These are phyloP conservation scores for Coniosporium tulheliwenetii DNA, from an alignment of 2,329 filamentous ascomycete genomes.

Conservation along the genomic window DNA sequence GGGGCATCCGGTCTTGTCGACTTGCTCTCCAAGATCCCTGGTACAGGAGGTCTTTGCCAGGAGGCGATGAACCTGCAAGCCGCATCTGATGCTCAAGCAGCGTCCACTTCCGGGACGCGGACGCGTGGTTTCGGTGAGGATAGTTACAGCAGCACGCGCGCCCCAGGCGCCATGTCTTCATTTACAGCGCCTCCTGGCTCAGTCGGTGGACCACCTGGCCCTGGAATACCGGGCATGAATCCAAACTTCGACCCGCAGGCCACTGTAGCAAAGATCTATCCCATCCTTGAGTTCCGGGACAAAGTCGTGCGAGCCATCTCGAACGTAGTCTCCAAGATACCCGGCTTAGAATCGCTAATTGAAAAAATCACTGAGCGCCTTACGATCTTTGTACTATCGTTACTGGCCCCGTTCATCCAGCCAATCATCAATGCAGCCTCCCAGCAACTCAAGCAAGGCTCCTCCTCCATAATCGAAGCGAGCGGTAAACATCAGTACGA, in stretches of 20 bases:
- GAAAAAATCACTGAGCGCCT: conserved; percentile 89
- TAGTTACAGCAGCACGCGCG: conserved; percentile 19
- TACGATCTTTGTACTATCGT: conserved; percentile 78
- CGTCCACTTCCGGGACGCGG: conserved; percentile 15
- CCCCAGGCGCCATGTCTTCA: conserved; percentile 23
- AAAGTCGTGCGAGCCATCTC: conserved; percentile 81
- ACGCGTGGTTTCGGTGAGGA: conserved; percentile 25
- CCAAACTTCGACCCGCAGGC: conserved; percentile 49
- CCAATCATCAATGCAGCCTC: conserved; percentile 83
- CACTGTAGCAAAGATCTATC: conserved; percentile 58
- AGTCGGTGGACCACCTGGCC: conserved; percentile 25
- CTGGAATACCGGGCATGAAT: conserved; percentile 57
- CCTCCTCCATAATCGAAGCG: conserved; percentile 49
- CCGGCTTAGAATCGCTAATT: conserved; percentile 74
- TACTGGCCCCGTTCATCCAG: conserved; percentile 80
- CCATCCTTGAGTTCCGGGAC: conserved; percentile 85
- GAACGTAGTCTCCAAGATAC: conserved; percentile 76
- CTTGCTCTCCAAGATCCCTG: conserved; percentile 61
- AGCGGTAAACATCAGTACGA: conserved; percentile 34
- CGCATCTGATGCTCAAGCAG: conserved; percentile 30
- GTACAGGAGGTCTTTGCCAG: conserved; percentile 26
- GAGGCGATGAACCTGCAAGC: conserved; percentile 31
- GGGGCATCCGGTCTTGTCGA: conserved; percentile 41
- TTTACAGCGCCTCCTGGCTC: conserved; percentile 29
- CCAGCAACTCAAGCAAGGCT: conserved; percentile 71